phyloP scores from a whole-genome alignment of 2,329 filamentous ascomycete species.

The Trichoderma atroviride region DNA sequence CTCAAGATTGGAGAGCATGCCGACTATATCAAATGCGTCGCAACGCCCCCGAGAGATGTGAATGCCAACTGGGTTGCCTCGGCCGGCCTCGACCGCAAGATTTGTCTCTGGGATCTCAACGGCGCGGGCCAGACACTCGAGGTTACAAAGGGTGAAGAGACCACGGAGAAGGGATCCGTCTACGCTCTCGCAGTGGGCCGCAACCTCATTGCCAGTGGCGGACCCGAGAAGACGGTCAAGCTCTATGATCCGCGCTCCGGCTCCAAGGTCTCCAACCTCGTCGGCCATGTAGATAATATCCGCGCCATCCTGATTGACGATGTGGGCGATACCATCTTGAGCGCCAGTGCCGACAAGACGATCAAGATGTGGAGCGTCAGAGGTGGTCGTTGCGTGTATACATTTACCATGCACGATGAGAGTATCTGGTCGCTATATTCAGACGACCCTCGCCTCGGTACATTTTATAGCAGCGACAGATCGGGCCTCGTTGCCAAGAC shows the following conservation, averaged over 20 bases:
- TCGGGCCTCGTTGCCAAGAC: slow-evolving; percentile 96
- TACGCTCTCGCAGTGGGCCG: slow-evolving; percentile 84
- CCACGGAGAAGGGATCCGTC: slow-evolving; percentile 87
- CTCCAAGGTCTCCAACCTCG: slow-evolving; percentile 91
- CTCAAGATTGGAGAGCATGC: slow-evolving; percentile 87
- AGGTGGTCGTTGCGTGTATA: slow-evolving; percentile 95
- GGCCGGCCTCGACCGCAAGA: slow-evolving; percentile 88
- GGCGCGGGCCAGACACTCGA: slow-evolving; percentile 83
- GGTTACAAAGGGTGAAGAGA: slow-evolving; percentile 79
- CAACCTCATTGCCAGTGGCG: slow-evolving; percentile 85
- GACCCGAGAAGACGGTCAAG: slow-evolving; percentile 89
- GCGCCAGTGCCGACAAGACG: slow-evolving; percentile 92
- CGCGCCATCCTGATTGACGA: slow-evolving; percentile 88
- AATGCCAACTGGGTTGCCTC: slow-evolving; percentile 87
- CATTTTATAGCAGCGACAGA: slow-evolving; percentile 94
- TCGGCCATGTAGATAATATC: slow-evolving; percentile 94
- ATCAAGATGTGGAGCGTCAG: slow-evolving; percentile 98
- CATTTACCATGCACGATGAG: slow-evolving; percentile 97
- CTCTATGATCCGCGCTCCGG: slow-evolving; percentile 90
- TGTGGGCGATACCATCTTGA: slow-evolving; percentile 87
- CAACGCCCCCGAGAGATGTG: slow-evolving; percentile 65
- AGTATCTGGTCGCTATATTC: slow-evolving; percentile 97
- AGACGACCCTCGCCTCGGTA: slow-evolving; percentile 77
- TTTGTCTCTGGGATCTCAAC: slow-evolving; percentile 90
- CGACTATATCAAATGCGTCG: slow-evolving; percentile 95